phyloP scores from a whole-genome alignment of 345 rosid genomes.

The Microthlaspi erraticum region DNA sequence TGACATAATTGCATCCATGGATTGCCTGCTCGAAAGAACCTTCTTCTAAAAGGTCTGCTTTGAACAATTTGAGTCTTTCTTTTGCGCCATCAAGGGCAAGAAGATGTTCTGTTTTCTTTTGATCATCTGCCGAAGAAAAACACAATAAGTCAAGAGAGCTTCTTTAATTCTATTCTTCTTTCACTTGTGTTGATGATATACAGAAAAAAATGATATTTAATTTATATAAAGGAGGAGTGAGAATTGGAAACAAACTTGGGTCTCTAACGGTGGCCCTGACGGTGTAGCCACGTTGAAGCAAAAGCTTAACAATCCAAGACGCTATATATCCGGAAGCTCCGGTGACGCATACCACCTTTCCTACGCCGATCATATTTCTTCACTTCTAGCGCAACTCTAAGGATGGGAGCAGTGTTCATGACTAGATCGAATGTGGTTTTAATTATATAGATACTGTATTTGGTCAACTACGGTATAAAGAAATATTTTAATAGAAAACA shows the following conservation, averaged over 20 bases:
- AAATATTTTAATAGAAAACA: not conserved
- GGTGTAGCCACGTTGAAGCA: slow-evolving; percentile 12
- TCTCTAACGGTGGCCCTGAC: slow-evolving; percentile 6
- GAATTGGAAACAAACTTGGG: slow-evolving; percentile 9
- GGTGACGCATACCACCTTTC: not conserved
- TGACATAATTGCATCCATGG: not conserved
- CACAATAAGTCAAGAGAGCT: not conserved
- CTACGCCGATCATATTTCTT: not conserved
- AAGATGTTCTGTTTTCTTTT: slow-evolving; percentile 2
- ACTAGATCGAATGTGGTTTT: not conserved
- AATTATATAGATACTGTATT: too few relatives aligned
- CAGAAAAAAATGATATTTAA: not conserved
- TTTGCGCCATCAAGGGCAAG: too few relatives aligned
- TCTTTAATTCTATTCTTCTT: not conserved
- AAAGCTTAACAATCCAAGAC: slow-evolving; percentile 15
- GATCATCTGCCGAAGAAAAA: not conserved
- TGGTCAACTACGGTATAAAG: not conserved
- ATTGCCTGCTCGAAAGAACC: not conserved
- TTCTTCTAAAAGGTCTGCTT: not conserved
- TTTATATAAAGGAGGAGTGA: not conserved
- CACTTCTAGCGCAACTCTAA: not conserved
- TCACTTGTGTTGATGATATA: not conserved
- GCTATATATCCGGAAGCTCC: slow-evolving; percentile 7
- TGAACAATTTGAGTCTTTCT: slow-evolving; percentile 2
- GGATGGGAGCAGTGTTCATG: not conserved